A percentile compares a stretch with the other conserved stretches of the same genome.
phyloP scores from a whole-genome alignment of 2,329 filamentous ascomycete genomes.

The Decorospora gaudefroyi region DNA sequence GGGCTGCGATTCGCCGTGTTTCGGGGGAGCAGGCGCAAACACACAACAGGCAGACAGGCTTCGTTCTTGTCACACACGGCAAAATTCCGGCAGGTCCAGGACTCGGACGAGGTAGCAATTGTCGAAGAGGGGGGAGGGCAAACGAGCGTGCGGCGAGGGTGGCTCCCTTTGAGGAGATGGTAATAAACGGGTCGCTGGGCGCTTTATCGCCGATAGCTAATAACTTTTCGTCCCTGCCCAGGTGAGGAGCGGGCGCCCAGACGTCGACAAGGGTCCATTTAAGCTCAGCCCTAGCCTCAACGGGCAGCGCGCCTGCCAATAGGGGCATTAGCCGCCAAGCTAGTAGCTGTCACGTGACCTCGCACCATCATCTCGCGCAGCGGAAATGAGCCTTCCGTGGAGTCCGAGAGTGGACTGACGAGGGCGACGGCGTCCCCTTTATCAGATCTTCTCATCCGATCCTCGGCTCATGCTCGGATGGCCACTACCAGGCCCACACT shows the following conservation, averaged over 20 bases:
- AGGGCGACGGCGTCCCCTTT: slow-evolving; percentile 7
- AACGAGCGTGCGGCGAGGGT: slow-evolving; percentile 12
- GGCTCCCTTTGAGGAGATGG: slow-evolving; percentile 11
- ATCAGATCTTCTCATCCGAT: slow-evolving; percentile 22
- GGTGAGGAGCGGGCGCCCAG: slow-evolving; percentile 1
- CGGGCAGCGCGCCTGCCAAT: slow-evolving; percentile 13
- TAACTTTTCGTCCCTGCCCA: slow-evolving; percentile 18
- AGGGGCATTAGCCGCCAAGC: not conserved
- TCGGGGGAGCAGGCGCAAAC: slow-evolving; percentile 2
- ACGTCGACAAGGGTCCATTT: slow-evolving; percentile 4
- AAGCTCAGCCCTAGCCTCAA: slow-evolving; percentile 2
- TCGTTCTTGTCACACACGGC: not conserved
- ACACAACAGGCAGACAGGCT: slow-evolving; percentile 3
- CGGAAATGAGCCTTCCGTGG: slow-evolving; percentile 14
- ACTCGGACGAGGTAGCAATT: slow-evolving; percentile 1
- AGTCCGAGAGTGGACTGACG: slow-evolving; percentile 21
- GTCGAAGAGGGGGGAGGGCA: slow-evolving; percentile 1
- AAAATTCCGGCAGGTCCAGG: too few relatives aligned
- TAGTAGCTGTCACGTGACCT: slow-evolving; percentile 5
- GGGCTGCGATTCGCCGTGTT: slow-evolving; percentile 26
- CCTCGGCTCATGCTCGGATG: slow-evolving; percentile 18
- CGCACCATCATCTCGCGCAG: slow-evolving; percentile 7
- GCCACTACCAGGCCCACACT: slow-evolving; percentile 5
- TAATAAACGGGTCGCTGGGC: slow-evolving; percentile 8
- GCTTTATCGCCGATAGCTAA: slow-evolving; percentile 17